Base-by-base conservation (phyloP, 2,329 filamentous ascomycete genomes). In the Verticillium klebahnii region DNA sequence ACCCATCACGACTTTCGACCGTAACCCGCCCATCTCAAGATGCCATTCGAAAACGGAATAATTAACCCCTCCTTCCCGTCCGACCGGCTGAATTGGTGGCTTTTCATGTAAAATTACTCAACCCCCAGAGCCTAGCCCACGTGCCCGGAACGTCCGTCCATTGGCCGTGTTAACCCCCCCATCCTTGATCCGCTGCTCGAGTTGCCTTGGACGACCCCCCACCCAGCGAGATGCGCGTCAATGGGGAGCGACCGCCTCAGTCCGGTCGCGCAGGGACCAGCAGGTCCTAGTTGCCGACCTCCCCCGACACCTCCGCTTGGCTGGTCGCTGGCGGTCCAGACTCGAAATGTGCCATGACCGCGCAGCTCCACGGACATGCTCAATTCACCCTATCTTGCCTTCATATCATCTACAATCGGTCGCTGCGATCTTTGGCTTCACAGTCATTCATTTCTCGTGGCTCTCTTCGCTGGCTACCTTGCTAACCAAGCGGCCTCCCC, bases 391-490 rank as follows among this genome's bases (percentile, higher is more conserved):
- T 25, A 56, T 32, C 17, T 12, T 56, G 17, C 54, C 29, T 4
- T 29, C 29, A 29, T 29, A 29, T 29, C 29, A 29, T 29, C 29
- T 1, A 29, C 29, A 29, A 29, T 29, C 29, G 29, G 29, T 29
- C 5, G 29, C 29, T 34, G 25, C 32, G 12, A 31, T 34, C 54
- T 56, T 31, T 7, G 29, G 14, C 31, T 56, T 56, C 54, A 31
- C 54, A 11, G 14, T 32, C 31, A 17, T 34, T 56, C 54, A 56
- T 56, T 34, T 56, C 54, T 29, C 54, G 31, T 56, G 61, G 29
- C 60, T 63, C 23, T 67, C 62, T 0, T 66, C 36, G 36, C 61
- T 57, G 0, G 39, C 56, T 31, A 66, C 59, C 34, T 4, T 65
- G 62, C 7, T 63, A 59, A 2, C 61, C 62, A 14, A 65, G 4